Evolutionary conservation across 2,329 filamentous ascomycete species (phyloP), one percentile per base, ranked within the genome.

Genomic region (Teratosphaeria epicoccoides): DNA sequence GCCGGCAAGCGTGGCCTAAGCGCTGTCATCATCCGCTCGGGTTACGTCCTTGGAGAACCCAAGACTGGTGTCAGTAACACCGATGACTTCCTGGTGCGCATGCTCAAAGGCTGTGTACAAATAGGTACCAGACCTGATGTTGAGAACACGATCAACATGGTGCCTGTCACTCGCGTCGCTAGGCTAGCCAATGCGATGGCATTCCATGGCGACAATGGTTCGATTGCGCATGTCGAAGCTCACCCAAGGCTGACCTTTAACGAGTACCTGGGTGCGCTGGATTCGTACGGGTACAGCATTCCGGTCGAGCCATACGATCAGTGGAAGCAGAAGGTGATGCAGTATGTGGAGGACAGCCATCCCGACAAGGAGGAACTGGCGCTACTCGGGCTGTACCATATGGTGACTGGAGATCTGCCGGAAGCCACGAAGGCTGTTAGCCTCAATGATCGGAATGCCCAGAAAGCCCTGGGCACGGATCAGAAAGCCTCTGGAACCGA

Each of bases 31-130:
- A 75, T 95, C 47, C 82, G 91, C 11, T 85, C 91, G 3, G 89
- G 91, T 25, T 96, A 96, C 66, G 82, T 96, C 33, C 76, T 85
- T 3, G 91, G 89, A 23, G 82, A 90, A 65, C 77, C 80, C 1
- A 69, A 75, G 44, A 82, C 79, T 11, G 90, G 90, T 49, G 79
- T 80, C 56, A 85, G 73, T 66, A 88, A 85, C 67, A 90, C 83
- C 1, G 91, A 97, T 63, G 91, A 96, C 69, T 97, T 96, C 74
- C 72, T 97, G 6, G 79, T 95, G 57, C 82, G 91, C 37, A 81
- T 96, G 71, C 72, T 84, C 52, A 95, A 96, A 72, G 90, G 88
- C 52, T 95, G 88, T 62, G 74, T 95, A 48, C 90, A 97, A 69
- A 75, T 96, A 2, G 73, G 73, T 2, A 76, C 77, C 2, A 78